Percentiles rank a stretch among this genome's conserved stretches.
phyloP scores from a whole-genome alignment of 352 stramenopile species.

The Pilasporangium apinafurcum region DNA sequence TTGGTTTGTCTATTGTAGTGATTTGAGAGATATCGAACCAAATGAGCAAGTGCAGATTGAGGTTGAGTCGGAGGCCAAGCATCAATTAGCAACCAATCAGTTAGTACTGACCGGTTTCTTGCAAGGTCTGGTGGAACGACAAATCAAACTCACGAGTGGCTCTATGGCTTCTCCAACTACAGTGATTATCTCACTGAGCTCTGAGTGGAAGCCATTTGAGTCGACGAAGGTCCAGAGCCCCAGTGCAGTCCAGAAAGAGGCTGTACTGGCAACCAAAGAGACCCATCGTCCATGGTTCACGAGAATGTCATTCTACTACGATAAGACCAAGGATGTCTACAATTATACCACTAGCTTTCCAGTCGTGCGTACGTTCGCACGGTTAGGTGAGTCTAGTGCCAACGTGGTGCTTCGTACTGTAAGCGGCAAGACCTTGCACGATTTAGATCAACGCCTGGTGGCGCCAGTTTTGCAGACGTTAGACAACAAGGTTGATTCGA shows the following conservation, averaged over 20 bases:
- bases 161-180: neutral
- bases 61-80: slow-evolving; percentile 27
- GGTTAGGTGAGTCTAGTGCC: slow-evolving; percentile 54
- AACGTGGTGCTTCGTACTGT: slow-evolving; percentile 61
- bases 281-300: slow-evolving; percentile 62
- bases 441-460: slow-evolving; percentile 48
- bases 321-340: slow-evolving; percentile 75
- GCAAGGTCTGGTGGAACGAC: slow-evolving; percentile 20
- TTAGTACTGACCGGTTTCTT: too few species aligned
- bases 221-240: neutral
- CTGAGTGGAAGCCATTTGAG: slow-evolving; percentile 1
- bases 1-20: slow-evolving; percentile 11
- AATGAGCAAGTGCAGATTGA: slow-evolving; percentile 33
- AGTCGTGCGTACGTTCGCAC: slow-evolving; percentile 51
- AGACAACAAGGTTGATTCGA: slow-evolving; percentile 61
- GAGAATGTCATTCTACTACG: slow-evolving; percentile 74
- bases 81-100: too few species aligned
- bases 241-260: neutral
- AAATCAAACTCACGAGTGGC: slow-evolving; percentile 12
- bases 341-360: slow-evolving; percentile 79
- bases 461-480: slow-evolving; percentile 41
- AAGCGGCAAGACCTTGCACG: slow-evolving; percentile 46
- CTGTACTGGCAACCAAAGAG: neutral
- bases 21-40: slow-evolving; percentile 21
- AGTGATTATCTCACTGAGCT: slow-evolving; percentile 1